Evolutionary conservation across 2,329 filamentous ascomycete genomes (phyloP).

Genomic region (Epichloe sylvatica): DNA sequence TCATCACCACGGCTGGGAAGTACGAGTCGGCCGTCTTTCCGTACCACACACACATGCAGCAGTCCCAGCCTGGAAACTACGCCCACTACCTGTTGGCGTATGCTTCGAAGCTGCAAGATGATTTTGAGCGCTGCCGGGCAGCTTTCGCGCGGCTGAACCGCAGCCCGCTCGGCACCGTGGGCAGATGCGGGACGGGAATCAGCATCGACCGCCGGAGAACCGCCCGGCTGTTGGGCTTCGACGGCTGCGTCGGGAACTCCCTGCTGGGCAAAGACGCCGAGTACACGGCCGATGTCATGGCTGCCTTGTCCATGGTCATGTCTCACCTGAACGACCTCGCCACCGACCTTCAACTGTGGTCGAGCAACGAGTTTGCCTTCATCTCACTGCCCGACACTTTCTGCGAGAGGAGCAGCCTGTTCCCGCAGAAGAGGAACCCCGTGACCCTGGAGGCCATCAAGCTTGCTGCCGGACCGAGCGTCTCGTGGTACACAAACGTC

Average conservation of each 20-base stretch:
- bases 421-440: background rate
- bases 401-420: background rate
- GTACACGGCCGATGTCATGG: background rate
- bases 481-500: background rate
- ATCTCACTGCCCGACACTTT: background rate
- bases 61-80: conserved; percentile 8
- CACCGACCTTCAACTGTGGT: background rate
- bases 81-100: conserved; percentile 4
- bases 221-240: background rate
- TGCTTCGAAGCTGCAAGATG: background rate
- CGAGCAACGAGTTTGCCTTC: background rate
- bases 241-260: background rate
- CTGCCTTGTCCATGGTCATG: background rate
- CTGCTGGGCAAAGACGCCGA: background rate
- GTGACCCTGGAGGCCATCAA: background rate
- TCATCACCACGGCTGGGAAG: conserved; percentile 2
- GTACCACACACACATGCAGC: conserved; percentile 8
- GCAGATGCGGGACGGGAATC: background rate
- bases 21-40: conserved; percentile 1
- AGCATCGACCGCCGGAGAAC: background rate
- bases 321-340: background rate
- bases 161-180: background rate
- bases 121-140: background rate
- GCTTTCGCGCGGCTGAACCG: background rate
- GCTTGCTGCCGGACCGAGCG: background rate